phyloP scores from a whole-genome alignment of 176 grass and related monocot genomes.

The Rhynchospora breviuscula region DNA sequence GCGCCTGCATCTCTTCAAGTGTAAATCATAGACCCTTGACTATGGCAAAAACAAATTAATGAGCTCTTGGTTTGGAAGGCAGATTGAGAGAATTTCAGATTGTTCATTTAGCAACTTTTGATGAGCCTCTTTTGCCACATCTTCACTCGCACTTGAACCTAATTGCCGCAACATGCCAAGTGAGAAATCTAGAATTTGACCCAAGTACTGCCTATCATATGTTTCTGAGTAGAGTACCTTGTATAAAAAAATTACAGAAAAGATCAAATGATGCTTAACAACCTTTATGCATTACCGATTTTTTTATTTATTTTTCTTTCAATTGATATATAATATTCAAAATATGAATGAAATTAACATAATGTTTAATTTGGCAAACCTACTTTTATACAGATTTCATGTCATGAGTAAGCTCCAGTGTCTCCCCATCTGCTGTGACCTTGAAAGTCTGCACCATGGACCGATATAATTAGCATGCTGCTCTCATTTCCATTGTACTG shows the following conservation, averaged over 20 bases:
- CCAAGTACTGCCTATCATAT: slow-evolving; percentile 53
- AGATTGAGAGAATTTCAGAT: slow-evolving; percentile 42
- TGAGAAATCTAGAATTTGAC: slow-evolving; percentile 73
- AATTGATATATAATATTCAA: not conserved
- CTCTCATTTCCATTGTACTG: slow-evolving; percentile 28
- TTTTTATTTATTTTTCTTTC: not conserved
- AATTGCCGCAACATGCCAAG: slow-evolving; percentile 51
- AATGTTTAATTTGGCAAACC: slow-evolving; percentile 35
- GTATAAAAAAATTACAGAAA: not conserved
- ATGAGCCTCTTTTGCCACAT: slow-evolving; percentile 61
- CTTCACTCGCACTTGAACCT: slow-evolving; percentile 67
- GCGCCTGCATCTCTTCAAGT: slow-evolving; percentile 87
- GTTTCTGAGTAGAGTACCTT: slow-evolving; percentile 64
- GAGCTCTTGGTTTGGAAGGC: slow-evolving; percentile 38
- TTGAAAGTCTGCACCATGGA: slow-evolving; percentile 99
- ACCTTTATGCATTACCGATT: not conserved
- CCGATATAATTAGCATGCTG: slow-evolving; percentile 81
- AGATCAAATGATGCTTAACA: not conserved
- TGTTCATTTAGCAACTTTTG: slow-evolving; percentile 61
- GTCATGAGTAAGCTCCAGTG: slow-evolving; percentile 67
- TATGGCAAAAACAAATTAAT: slow-evolving; percentile 45
- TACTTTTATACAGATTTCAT: slow-evolving; percentile 89
- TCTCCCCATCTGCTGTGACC: slow-evolving; percentile 40
- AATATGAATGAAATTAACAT: not conserved
- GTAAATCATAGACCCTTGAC: slow-evolving; percentile 77